phyloP scores from a whole-genome alignment of 495 filamentous ascomycete genomes.

The Penicillium samsonianum region DNA sequence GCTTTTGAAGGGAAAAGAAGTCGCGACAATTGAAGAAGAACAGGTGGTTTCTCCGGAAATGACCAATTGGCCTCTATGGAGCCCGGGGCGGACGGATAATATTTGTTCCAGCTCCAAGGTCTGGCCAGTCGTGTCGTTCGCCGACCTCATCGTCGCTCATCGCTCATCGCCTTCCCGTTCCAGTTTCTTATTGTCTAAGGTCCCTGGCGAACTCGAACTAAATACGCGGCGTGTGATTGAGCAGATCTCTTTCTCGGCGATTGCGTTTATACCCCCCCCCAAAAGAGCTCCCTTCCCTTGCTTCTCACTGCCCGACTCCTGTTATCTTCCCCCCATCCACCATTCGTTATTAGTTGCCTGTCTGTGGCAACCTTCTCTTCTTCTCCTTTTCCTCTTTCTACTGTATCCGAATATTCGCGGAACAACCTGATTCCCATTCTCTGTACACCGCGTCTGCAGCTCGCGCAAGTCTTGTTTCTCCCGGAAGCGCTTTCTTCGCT shows the following conservation, averaged over 20 bases:
- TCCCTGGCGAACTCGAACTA: no score
- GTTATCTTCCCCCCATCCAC: background rate
- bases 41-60: conserved; percentile 15
- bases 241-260: background rate
- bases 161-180: background rate
- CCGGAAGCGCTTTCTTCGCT: conserved; percentile 29
- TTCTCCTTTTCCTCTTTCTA: conserved; percentile 8
- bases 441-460: conserved; percentile 26
- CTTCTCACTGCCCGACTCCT: background rate
- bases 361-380: conserved; percentile 16
- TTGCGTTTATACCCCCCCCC: background rate
- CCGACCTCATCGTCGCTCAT: background rate
- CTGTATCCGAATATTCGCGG: conserved; percentile 17
- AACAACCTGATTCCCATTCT: conserved; percentile 2
- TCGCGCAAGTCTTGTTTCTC: conserved; percentile 30
- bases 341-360: conserved; percentile 9
- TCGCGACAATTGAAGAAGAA: conserved; percentile 16
- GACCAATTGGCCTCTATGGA: conserved; percentile 2
- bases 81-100: background rate
- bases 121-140: background rate
- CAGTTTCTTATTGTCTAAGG: no score
- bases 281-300: background rate
- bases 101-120: background rate
- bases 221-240: background rate
- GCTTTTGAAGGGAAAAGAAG: conserved; percentile 6